These are phyloP conservation scores for Tripterygium wilfordii DNA, from an alignment of 177 flowering plant genomes.

Conservation along the genomic window DNA sequence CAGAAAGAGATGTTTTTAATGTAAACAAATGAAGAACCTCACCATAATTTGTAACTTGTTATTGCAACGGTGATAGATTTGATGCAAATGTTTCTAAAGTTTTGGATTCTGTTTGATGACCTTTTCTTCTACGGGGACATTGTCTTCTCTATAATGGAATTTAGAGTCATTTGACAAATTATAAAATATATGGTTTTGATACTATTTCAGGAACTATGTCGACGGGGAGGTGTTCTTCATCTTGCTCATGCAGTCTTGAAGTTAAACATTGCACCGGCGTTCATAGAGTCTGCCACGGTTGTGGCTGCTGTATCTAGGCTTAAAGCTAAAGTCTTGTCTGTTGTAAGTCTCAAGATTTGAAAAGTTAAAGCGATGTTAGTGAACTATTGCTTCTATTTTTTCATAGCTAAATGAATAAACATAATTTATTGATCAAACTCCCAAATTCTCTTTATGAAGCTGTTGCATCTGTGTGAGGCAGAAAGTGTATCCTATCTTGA, in stretches of 20 bases:
- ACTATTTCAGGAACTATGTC: slow-evolving; percentile 66
- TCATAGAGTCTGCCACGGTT: slow-evolving; percentile 32
- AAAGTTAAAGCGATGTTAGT: too few species aligned
- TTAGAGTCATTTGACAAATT: too few species aligned
- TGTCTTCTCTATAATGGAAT: background rate
- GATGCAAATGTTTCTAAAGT: slow-evolving; percentile 1
- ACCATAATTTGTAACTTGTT: slow-evolving; percentile 1
- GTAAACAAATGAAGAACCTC: background rate
- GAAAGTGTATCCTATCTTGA: slow-evolving; percentile 92
- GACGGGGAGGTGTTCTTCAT: slow-evolving; percentile 74
- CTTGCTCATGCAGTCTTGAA: slow-evolving; percentile 66
- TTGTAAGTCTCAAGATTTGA: slow-evolving; percentile 81
- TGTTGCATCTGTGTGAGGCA: slow-evolving; percentile 85
- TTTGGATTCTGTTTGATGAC: background rate
- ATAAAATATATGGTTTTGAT: background rate
- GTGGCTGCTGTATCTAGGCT: slow-evolving; percentile 70
- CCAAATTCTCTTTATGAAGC: slow-evolving; percentile 46
- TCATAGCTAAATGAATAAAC: too few species aligned
- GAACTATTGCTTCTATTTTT: too few species aligned
- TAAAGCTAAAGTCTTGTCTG: slow-evolving; percentile 77
- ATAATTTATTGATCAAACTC: too few species aligned
- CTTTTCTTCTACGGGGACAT: background rate
- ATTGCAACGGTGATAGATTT: background rate
- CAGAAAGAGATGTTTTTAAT: too few species aligned
- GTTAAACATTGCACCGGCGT: slow-evolving; percentile 33